phyloP scores from a whole-genome alignment of 768 basidiomycete genomes.

The Ramaria rubella region DNA sequence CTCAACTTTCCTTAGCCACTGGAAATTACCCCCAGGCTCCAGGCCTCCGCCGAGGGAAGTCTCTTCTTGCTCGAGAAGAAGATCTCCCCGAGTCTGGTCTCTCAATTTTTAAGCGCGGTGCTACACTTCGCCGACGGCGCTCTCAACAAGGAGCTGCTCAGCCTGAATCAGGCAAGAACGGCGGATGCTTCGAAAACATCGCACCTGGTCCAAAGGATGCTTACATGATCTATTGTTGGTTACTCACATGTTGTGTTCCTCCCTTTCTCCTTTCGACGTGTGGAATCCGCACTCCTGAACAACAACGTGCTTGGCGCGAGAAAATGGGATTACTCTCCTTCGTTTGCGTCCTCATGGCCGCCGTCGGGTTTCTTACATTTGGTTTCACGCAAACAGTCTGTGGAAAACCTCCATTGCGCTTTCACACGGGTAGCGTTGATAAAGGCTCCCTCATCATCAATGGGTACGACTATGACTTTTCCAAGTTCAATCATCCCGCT shows the following conservation, averaged over 20 bases:
- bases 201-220: conserved; percentile 84
- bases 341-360: conserved; percentile 79
- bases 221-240: conserved; percentile 92
- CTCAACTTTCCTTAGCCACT: conserved; percentile 42
- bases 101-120: conserved; percentile 82
- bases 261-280: conserved; percentile 66
- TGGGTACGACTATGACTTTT: conserved; percentile 89
- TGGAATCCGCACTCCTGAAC: conserved; percentile 88
- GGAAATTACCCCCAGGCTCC: conserved; percentile 64
- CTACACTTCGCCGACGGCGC: conserved; percentile 70
- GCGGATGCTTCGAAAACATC: conserved; percentile 61
- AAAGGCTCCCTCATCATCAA: conserved; percentile 82
- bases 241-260: conserved; percentile 82
- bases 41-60: conserved; percentile 74
- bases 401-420: conserved; percentile 78
- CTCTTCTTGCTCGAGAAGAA: conserved; percentile 84
- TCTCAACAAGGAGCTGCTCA: conserved; percentile 38
- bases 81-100: conserved; percentile 89
- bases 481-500: conserved; percentile 76
- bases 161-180: conserved; percentile 33
- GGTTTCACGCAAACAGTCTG: conserved; percentile 95
- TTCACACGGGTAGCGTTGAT: conserved; percentile 55
- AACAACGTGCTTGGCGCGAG: conserved; percentile 96
- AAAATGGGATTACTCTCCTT: conserved; percentile 90
- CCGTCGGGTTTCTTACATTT: conserved; percentile 96